Evolutionary conservation across 2,329 filamentous ascomycete genomes (phyloP), one percentile per base, ranked within the genome.

Genomic region (Aotearoamyces nothofagi): DNA sequence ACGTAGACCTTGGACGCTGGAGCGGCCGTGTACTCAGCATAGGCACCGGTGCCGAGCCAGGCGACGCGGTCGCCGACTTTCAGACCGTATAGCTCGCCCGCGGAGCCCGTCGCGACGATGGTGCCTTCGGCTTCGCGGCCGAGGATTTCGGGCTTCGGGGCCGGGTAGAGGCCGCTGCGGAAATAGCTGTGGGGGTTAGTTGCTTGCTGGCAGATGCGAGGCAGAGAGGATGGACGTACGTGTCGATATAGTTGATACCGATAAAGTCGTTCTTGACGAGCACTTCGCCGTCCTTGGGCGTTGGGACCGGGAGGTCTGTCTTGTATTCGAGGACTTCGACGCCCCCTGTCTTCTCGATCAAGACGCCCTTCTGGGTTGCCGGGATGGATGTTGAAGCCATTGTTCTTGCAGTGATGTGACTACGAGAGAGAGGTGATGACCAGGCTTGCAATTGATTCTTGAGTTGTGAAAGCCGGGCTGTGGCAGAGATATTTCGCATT

Each of bases 241-340:
- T 92, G 54, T 93, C 86, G 45, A 93, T 92, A 56, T 69, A 93
- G 56, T 93, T 93, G 36, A 93, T 60, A 34, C 84, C 86, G 27
- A 78, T 63, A 49, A 69, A 79, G 38, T 76, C 69, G 53, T 92
- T 92, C 54, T 77, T 78, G 33, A 93, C 69, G 4, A 93, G 66
- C 13, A 93, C 54, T 40, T 92, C 64, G 33, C 72, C 75, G n/a
- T 75, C 68, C 19, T 68, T 59, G 2, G 66, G 68, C 27, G 62
- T 56, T 0, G 83, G 81, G 1, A 92, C 69, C 5, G 78, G 73
- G 3, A 83, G 51, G 45, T 82, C 69, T 11, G 69, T 70, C 44
- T 66, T 76, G 53, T 77, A 72, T 45, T 83, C 58, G 12, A 87
- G 57, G 13, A 82, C 78, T 24, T 83, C 78, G 2, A 66, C 60